These are phyloP conservation scores for Eragrostis nindensis DNA, from an alignment of 176 grass and related monocot genomes.

Conservation along the genomic window DNA sequence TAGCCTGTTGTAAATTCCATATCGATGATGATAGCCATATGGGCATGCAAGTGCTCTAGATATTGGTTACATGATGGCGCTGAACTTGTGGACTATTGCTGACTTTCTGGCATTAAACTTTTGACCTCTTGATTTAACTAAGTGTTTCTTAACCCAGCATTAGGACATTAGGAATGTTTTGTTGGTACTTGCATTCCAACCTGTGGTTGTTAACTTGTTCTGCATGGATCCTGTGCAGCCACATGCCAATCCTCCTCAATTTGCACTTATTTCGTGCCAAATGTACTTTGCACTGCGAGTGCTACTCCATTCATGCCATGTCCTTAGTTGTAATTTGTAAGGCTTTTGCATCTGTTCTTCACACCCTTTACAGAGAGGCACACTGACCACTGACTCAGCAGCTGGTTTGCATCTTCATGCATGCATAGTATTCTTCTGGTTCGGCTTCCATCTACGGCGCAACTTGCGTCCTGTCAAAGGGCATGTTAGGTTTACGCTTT, in stretches of 20 bases:
- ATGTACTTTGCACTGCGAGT: conserved; percentile 2
- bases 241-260: conserved; percentile 17
- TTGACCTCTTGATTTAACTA: not conserved
- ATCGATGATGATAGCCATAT: not conserved
- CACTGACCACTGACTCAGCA: conserved; percentile 35
- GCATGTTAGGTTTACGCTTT: conserved; percentile 5
- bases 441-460: not conserved
- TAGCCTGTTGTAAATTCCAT: conserved; percentile 20
- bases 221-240: conserved; percentile 9
- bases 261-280: conserved; percentile 5
- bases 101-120: conserved; percentile 2
- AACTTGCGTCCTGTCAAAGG: conserved; percentile 36
- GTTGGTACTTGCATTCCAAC: conserved; percentile 27
- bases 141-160: conserved; percentile 11
- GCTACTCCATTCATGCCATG: conserved; percentile 6
- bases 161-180: conserved; percentile 41
- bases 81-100: conserved; percentile 4
- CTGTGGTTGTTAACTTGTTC: conserved; percentile 9
- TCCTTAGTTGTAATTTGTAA: conserved; percentile 34
- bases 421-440: not conserved
- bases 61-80: conserved; percentile 22
- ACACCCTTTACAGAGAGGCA: conserved; percentile 40
- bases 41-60: not conserved
- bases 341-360: conserved; percentile 6
- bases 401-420: not conserved